A percentile compares a stretch with the other conserved stretches of the same genome.
Conservation (phyloP, 1,139 yeast genomes). For the Torulaspora globosa region DNA sequence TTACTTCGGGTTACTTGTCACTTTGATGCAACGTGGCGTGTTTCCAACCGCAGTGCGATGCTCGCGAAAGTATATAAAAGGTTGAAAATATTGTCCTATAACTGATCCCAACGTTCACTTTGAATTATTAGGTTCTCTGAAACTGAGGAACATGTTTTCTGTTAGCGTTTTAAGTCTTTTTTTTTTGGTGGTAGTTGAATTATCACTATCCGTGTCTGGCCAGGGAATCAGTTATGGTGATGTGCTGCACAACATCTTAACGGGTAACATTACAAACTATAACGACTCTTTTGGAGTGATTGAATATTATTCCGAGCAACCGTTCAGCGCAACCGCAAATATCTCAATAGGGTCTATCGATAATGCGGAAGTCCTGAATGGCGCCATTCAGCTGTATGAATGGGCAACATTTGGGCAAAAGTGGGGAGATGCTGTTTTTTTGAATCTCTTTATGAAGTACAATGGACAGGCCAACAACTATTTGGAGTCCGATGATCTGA, state of each 20-base stretch:
- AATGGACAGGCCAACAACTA: not conserved
- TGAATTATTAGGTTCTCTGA: too few species aligned
- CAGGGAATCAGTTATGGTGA: not conserved
- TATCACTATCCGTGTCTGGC: not conserved
- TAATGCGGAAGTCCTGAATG: not conserved
- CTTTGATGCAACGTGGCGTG: too few species aligned
- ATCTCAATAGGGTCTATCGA: not conserved
- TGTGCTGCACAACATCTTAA: not conserved
- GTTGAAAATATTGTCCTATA: too few species aligned
- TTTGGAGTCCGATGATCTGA: not conserved
- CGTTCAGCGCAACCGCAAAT: not conserved
- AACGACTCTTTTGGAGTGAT: not conserved
- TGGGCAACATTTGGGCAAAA: not conserved
- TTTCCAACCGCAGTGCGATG: too few species aligned
- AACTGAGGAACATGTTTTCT: not conserved
- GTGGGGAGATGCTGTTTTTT: conserved; percentile 1
- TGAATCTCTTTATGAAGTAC: not conserved
- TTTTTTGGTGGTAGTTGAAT: not conserved
- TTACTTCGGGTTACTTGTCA: too few species aligned
- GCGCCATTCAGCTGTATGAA: not conserved
- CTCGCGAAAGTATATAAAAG: too few species aligned
- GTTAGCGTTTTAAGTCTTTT: not conserved
- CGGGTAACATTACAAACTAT: not conserved
- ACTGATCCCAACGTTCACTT: too few species aligned
- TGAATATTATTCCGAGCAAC: not conserved